Percentiles rank a stretch among this genome's conserved stretches.
Conservation (phyloP, 176 grass and related monocot species). For the Poa pratensis region DNA sequence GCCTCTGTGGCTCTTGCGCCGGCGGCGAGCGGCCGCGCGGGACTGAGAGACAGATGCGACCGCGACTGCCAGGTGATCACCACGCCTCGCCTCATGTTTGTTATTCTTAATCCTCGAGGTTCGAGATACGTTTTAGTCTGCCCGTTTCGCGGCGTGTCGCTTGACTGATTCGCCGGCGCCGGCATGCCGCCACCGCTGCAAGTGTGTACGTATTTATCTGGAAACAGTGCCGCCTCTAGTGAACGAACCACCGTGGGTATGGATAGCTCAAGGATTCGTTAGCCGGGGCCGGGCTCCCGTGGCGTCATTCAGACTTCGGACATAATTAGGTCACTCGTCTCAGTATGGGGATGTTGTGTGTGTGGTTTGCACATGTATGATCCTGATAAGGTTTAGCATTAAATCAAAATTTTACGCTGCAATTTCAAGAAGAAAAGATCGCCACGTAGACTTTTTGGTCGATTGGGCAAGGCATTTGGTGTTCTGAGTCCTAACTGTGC, state of each 20-base stretch:
- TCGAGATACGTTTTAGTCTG: not conserved
- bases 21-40: slow-evolving; percentile 17
- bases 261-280: not conserved
- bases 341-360: not conserved
- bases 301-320: not conserved
- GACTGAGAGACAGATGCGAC: too few species aligned
- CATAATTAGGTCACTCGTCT: not conserved
- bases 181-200: not conserved
- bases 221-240: not conserved
- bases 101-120: not conserved
- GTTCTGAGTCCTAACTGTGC: too few species aligned
- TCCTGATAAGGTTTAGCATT: not conserved
- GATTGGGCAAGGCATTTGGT: not conserved
- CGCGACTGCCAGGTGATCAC: not conserved
- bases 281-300: not conserved
- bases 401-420: not conserved
- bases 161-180: not conserved
- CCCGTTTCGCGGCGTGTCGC: not conserved
- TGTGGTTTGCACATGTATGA: not conserved
- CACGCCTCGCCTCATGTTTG: not conserved
- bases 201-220: not conserved
- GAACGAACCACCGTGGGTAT: not conserved
- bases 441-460: not conserved
- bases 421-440: not conserved
- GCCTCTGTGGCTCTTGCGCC: not conserved